A percentile compares a stretch with the other conserved stretches of the same genome.
These are phyloP conservation scores for Penicillium atrosanguineum DNA, from an alignment of 495 filamentous ascomycete species.

Conservation along the genomic window DNA sequence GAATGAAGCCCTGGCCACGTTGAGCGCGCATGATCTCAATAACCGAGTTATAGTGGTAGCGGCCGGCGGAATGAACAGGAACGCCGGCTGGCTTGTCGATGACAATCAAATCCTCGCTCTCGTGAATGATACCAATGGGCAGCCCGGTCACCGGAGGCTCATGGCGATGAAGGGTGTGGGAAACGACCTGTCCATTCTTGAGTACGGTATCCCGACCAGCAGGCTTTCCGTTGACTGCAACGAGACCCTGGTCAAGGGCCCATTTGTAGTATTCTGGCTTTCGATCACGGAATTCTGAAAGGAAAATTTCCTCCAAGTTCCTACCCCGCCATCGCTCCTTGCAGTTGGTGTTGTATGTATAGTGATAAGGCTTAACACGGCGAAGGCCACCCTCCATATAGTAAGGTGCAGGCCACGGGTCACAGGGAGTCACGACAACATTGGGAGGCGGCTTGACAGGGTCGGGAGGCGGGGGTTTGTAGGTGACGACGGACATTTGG, in stretches of 20 bases:
- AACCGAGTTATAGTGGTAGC: conserved; percentile 92
- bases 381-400: conserved; percentile 76
- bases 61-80: conserved; percentile 90
- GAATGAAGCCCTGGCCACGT: conserved; percentile 64
- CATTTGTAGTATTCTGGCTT: conserved; percentile 83
- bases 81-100: conserved; percentile 96
- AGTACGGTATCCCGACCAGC: conserved; percentile 56
- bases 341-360: conserved; percentile 90
- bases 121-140: conserved; percentile 78
- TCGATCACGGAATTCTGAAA: conserved; percentile 74
- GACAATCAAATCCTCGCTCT: conserved; percentile 87
- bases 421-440: conserved; percentile 59
- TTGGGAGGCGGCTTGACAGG: conserved; percentile 45
- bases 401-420: conserved; percentile 68
- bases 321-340: conserved; percentile 86
- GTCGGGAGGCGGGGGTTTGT: conserved; percentile 35
- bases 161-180: conserved; percentile 92
- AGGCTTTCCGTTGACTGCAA: conserved; percentile 68
- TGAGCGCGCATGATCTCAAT: conserved; percentile 89
- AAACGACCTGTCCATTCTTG: conserved; percentile 81
- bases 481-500: conserved; percentile 55
- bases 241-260: conserved; percentile 74
- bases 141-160: conserved; percentile 87
- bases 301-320: conserved; percentile 74
- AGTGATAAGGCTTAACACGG: conserved; percentile 84